Evolutionary conservation across 2,329 filamentous ascomycete species (phyloP).

Genomic region (Fusarium pseudoanthophilum): DNA sequence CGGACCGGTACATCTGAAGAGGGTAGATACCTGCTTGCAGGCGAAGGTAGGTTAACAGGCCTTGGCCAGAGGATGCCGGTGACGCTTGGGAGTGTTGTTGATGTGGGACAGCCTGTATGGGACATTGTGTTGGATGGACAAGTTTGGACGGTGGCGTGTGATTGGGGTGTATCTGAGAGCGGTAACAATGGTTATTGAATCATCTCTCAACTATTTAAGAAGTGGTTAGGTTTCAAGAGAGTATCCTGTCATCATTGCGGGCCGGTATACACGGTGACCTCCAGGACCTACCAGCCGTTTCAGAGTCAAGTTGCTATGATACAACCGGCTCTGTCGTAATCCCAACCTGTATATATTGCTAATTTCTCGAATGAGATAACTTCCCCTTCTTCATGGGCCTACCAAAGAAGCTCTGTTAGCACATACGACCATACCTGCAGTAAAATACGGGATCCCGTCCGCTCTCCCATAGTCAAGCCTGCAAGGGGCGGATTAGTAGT

Average conservation of each 20-base stretch:
- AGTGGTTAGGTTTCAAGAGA: neutral
- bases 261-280: neutral
- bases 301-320: neutral
- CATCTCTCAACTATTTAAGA: neutral
- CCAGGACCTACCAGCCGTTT: too few relatives aligned
- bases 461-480: constrained; percentile 33
- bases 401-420: neutral
- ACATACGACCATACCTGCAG: constrained; percentile 32
- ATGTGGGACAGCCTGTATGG: constrained; percentile 53
- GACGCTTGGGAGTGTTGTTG: constrained; percentile 46
- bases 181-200: neutral
- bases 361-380: too few relatives aligned
- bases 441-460: constrained; percentile 34
- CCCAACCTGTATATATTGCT: neutral
- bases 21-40: constrained; percentile 50
- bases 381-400: neutral
- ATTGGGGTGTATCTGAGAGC: constrained; percentile 48
- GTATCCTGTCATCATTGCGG: neutral
- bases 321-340: neutral
- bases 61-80: constrained; percentile 47
- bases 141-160: constrained; percentile 53
- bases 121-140: constrained; percentile 50
- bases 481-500: constrained; percentile 25
- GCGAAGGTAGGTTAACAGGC: constrained; percentile 52
- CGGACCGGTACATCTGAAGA: neutral